Conservation (phyloP, 1,139 yeast species). For the Magnusiomyces sp. region DNA sequence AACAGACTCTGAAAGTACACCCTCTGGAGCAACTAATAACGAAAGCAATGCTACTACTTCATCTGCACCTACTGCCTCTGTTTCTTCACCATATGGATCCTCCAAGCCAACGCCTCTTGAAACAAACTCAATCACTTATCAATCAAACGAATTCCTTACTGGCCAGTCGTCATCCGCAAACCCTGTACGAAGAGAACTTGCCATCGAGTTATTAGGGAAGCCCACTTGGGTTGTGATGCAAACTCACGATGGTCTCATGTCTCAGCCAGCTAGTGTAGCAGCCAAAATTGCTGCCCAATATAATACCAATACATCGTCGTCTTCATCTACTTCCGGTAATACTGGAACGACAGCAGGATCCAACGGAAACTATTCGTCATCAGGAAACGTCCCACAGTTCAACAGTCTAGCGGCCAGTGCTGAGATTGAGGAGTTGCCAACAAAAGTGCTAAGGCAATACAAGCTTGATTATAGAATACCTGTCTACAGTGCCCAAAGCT, state of each 20-base stretch:
- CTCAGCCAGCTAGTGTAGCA: conserved; percentile 1
- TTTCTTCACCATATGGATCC: not conserved
- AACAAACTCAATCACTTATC: conserved; percentile 3
- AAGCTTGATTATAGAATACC: not conserved
- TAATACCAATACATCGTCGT: too few relatives aligned
- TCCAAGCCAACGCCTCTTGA: conserved; percentile 1
- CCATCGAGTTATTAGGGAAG: conserved; percentile 3
- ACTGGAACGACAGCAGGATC: not conserved
- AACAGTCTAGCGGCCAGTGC: not conserved
- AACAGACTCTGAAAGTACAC: too few relatives aligned
- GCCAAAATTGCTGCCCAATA: too few relatives aligned
- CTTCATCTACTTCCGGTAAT: not conserved
- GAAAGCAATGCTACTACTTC: not conserved
- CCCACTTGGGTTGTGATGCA: not conserved
- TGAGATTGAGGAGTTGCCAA: conserved; percentile 3
- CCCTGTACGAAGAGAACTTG: conserved; percentile 2
- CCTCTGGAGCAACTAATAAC: too few relatives aligned
- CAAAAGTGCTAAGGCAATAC: not conserved
- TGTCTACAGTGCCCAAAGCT: not conserved
- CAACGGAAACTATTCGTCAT: not conserved
- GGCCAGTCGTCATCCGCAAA: not conserved
- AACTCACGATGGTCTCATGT: not conserved
- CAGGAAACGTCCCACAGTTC: not conserved
- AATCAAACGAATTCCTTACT: conserved; percentile 1
- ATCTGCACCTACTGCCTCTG: not conserved